Evolutionary conservation across 1,284 basidiomycete genomes (phyloP).

Genomic region (Dichomitus squalens): DNA sequence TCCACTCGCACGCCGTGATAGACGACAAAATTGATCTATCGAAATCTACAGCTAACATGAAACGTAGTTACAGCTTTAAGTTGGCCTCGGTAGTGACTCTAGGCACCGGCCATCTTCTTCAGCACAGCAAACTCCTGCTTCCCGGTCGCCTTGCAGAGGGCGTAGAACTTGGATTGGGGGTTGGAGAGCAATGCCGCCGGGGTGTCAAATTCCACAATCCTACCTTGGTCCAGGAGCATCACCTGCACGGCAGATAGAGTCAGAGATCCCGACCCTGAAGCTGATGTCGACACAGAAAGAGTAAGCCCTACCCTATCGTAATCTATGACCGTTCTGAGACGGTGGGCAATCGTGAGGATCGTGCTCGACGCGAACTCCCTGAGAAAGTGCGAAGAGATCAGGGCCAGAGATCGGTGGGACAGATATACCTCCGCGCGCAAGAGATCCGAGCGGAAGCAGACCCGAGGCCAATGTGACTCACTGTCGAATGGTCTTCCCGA

Average conservation of each 20-base stretch:
- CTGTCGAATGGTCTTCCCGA: constrained; percentile 75
- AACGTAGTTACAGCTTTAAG: too few relatives aligned
- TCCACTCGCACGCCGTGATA: too few relatives aligned
- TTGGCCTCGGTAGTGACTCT: background rate
- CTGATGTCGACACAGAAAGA: background rate
- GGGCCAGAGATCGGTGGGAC: constrained; percentile 9
- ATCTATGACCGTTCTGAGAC: constrained; percentile 66
- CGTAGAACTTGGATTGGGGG: constrained; percentile 70
- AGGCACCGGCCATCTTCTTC: constrained; percentile 64
- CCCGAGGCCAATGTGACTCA: constrained; percentile 36
- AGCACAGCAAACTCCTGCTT: constrained; percentile 77
- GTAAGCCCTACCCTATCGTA: constrained; percentile 48
- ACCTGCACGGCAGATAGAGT: constrained; percentile 45
- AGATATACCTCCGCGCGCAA: background rate
- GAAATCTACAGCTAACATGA: too few relatives aligned
- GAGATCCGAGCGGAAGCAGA: background rate
- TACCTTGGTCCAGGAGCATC: constrained; percentile 87
- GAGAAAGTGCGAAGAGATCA: constrained; percentile 10
- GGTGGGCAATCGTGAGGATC: constrained; percentile 63
- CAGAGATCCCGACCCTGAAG: constrained; percentile 3
- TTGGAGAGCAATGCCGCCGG: constrained; percentile 72
- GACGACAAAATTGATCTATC: too few relatives aligned
- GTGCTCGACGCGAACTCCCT: constrained; percentile 61
- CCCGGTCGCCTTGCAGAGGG: constrained; percentile 83
- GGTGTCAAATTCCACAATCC: constrained; percentile 82